phyloP scores from a whole-genome alignment of 805 yeast species.

The Spathaspora hagerdaliae region DNA sequence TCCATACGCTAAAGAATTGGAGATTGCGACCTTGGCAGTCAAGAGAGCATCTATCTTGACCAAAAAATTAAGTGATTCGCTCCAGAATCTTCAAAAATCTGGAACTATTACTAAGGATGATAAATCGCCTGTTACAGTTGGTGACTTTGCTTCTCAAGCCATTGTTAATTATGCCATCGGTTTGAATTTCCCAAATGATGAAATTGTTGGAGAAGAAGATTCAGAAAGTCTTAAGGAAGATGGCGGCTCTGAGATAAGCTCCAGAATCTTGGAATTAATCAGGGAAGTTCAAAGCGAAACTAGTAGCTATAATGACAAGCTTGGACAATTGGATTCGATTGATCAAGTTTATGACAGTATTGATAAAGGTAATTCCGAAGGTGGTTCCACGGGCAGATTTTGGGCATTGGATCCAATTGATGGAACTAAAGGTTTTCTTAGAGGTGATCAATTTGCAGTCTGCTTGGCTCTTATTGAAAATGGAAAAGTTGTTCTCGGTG shows the following conservation, averaged over 20 bases:
- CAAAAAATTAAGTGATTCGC: constrained; percentile 55
- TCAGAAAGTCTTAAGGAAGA: constrained; percentile 54
- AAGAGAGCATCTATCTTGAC: constrained; percentile 81
- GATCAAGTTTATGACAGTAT: constrained; percentile 59
- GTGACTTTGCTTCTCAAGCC: constrained; percentile 96
- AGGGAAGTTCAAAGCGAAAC: constrained; percentile 48
- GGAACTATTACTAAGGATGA: constrained; percentile 76
- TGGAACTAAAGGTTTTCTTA: constrained; percentile 91
- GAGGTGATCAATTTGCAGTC: constrained; percentile 97
- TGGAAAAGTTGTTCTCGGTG: constrained; percentile 83
- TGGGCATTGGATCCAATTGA: constrained; percentile 99
- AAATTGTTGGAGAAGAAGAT: constrained; percentile 92
- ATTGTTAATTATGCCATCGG: constrained; percentile 80
- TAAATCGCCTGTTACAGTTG: constrained; percentile 92
- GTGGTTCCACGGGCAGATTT: constrained; percentile 76
- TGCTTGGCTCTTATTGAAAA: constrained; percentile 87
- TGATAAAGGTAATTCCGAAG: constrained; percentile 75
- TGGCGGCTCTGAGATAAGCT: constrained; percentile 40
- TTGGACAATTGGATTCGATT: constrained; percentile 42
- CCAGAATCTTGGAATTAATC: constrained; percentile 58
- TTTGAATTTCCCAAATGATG: constrained; percentile 76
- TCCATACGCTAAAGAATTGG: constrained; percentile 59
- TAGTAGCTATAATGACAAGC: constrained; percentile 16
- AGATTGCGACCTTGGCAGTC: constrained; percentile 85
- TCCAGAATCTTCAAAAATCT: constrained; percentile 43